Evolutionary conservation across 2,329 filamentous ascomycete genomes (phyloP).

Genomic region (Diaporthe destruens): DNA sequence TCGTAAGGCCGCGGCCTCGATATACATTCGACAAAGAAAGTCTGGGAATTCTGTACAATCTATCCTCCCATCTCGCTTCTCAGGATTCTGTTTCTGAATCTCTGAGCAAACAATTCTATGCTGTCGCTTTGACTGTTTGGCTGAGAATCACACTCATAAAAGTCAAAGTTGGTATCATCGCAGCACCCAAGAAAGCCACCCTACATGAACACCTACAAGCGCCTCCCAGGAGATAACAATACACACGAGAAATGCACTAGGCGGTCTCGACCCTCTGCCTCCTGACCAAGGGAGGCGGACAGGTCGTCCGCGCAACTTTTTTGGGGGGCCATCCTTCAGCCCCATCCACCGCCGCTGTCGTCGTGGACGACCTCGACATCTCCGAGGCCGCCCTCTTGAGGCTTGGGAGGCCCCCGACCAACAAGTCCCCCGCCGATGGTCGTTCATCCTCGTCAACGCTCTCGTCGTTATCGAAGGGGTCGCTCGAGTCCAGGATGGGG

Average conservation of each 20-base stretch:
- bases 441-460: slow-evolving; percentile 52
- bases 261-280: slow-evolving; percentile 55
- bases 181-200: background rate
- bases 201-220: slow-evolving; percentile 23
- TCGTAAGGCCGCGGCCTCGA: too few relatives aligned
- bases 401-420: slow-evolving; percentile 55
- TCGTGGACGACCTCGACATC: slow-evolving; percentile 60
- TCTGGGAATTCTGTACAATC: slow-evolving; percentile 12
- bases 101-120: slow-evolving; percentile 18
- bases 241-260: slow-evolving; percentile 27
- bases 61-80: slow-evolving; percentile 2
- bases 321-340: slow-evolving; percentile 45
- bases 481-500: slow-evolving; percentile 59
- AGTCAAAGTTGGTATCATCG: slow-evolving; percentile 31
- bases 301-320: slow-evolving; percentile 54
- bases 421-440: slow-evolving; percentile 63
- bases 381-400: slow-evolving; percentile 67
- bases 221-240: background rate
- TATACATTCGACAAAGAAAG: background rate
- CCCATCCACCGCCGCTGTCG: slow-evolving; percentile 44
- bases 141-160: background rate
- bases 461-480: slow-evolving; percentile 52
- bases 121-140: slow-evolving; percentile 3
- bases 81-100: background rate
- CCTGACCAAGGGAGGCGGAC: slow-evolving; percentile 54